Conservation (phyloP, 768 basidiomycete genomes). For the Cyathus striatus region DNA sequence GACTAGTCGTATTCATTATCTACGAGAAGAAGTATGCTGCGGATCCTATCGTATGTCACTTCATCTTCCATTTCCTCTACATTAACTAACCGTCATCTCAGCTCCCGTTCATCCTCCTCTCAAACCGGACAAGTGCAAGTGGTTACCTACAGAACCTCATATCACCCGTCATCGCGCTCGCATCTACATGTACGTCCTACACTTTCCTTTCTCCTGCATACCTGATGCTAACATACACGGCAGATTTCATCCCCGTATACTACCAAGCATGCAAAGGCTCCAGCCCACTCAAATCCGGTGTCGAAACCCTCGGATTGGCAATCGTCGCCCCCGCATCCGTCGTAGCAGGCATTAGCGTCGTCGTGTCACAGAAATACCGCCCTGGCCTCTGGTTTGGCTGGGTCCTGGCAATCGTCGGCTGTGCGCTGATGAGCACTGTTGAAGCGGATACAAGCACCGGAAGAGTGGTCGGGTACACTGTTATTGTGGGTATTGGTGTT, state of each 20-base stretch:
- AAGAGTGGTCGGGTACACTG: no score
- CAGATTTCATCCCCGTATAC: not conserved
- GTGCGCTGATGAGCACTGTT: constrained; percentile 12
- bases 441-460: constrained; percentile 25
- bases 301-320: not conserved
- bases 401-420: not conserved
- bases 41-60: no score
- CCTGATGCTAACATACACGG: not conserved
- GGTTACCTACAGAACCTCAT: not conserved
- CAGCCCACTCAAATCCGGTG: not conserved
- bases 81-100: not conserved
- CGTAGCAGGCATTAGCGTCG: not conserved
- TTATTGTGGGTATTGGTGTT: no score
- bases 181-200: not conserved
- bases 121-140: no score
- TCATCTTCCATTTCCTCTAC: not conserved
- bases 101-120: not conserved
- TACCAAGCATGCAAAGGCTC: not conserved
- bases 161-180: not conserved
- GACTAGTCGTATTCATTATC: no score
- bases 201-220: not conserved
- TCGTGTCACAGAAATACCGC: not conserved
- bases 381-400: not conserved
- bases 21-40: no score
- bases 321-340: not conserved